Evolutionary conservation across 257 asterid species (phyloP).

Genomic region (Nicotiana noctiflora): DNA sequence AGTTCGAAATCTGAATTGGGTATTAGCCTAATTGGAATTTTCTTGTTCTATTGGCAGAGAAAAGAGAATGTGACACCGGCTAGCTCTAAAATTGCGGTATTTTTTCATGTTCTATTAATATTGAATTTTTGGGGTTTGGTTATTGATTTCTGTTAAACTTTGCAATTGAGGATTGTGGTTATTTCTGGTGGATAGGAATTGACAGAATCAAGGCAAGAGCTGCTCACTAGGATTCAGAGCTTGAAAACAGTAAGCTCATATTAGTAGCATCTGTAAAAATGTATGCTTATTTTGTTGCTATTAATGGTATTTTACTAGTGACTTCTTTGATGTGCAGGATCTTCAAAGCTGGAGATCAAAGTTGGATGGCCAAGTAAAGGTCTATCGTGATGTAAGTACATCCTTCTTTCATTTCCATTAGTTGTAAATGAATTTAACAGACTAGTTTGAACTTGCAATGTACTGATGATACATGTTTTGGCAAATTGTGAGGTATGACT

Average conservation of each 20-base stretch:
- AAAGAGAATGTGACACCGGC: constrained; percentile 52
- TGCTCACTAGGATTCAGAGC: constrained; percentile 59
- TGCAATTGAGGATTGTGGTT: background rate
- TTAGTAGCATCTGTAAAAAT: background rate
- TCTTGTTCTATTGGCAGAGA: constrained; percentile 27
- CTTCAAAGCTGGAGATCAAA: constrained; percentile 81
- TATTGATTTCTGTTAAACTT: background rate
- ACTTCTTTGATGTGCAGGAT: constrained; percentile 38
- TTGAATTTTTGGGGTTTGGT: background rate
- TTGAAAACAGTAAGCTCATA: constrained; percentile 59
- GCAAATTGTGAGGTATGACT: background rate
- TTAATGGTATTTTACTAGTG: background rate
- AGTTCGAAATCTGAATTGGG: background rate
- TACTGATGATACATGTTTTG: background rate
- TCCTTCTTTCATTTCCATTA: background rate
- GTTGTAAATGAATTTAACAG: background rate
- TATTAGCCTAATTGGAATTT: background rate
- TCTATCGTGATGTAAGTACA: constrained; percentile 64
- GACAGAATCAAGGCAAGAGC: constrained; percentile 82
- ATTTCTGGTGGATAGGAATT: constrained; percentile 45
- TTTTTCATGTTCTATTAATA: background rate
- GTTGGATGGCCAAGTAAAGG: constrained; percentile 80
- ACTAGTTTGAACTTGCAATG: background rate
- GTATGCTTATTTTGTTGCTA: background rate
- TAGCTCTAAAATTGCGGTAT: constrained; percentile 68